Evolutionary conservation across 169 alveolate species (phyloP).

Genomic region (Plasmodium reichenowi): DNA sequence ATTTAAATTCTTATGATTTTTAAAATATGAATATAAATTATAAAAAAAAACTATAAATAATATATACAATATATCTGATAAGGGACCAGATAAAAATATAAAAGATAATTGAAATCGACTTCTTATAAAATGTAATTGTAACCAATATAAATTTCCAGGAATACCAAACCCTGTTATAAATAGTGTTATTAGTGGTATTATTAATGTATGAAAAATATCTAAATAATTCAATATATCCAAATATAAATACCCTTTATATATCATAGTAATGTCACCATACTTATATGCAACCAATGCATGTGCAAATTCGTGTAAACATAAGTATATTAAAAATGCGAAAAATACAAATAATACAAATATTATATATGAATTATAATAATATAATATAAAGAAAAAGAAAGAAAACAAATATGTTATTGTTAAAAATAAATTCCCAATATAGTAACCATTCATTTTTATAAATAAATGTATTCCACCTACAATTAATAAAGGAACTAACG

Average conservation of each 20-base stretch:
- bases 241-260: slow-evolving; percentile 70
- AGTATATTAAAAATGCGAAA: slow-evolving; percentile 53
- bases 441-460: slow-evolving; percentile 44
- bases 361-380: slow-evolving; percentile 55
- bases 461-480: slow-evolving; percentile 30
- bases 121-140: slow-evolving; percentile 65
- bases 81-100: slow-evolving; percentile 71
- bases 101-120: slow-evolving; percentile 65
- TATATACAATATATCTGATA: slow-evolving; percentile 60
- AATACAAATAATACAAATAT: slow-evolving; percentile 53
- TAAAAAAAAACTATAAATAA: slow-evolving; percentile 48
- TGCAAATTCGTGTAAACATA: slow-evolving; percentile 73
- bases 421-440: slow-evolving; percentile 61
- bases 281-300: slow-evolving; percentile 69
- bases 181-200: slow-evolving; percentile 48
- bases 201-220: slow-evolving; percentile 56
- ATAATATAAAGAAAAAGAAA: slow-evolving; percentile 56
- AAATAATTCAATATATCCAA: slow-evolving; percentile 60
- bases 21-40: slow-evolving; percentile 40
- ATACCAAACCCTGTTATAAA: slow-evolving; percentile 63
- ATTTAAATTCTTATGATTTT: slow-evolving; percentile 41
- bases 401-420: slow-evolving; percentile 66
- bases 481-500: slow-evolving; percentile 47
- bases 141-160: slow-evolving; percentile 76
- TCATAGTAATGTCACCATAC: slow-evolving; percentile 72